Evolutionary conservation across 441 rosid species (phyloP).

Genomic region (Brassica balearica): DNA sequence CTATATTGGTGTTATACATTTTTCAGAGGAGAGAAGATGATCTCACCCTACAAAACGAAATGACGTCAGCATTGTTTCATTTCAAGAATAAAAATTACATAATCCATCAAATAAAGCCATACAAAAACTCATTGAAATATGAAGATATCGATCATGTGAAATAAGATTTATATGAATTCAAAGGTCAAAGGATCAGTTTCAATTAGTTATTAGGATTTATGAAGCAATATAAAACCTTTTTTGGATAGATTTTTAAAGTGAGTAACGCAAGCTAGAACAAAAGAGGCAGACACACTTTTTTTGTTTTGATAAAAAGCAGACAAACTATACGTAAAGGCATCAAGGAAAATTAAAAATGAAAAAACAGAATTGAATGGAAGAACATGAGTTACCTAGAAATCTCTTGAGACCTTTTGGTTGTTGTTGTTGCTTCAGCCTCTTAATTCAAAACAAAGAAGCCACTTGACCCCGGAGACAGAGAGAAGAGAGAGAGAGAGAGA

Average conservation of each 20-base stretch:
- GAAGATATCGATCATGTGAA: not conserved
- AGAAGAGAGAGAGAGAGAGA: not conserved
- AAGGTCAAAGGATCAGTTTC: not conserved
- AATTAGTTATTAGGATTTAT: not conserved
- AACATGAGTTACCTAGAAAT: conserved; percentile 14
- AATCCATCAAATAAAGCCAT: conserved; percentile 2
- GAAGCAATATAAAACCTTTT: not conserved
- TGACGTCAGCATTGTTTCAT: not conserved
- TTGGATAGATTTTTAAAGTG: not conserved
- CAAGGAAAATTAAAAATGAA: not conserved
- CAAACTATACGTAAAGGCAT: not conserved
- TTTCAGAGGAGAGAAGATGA: conserved; percentile 1
- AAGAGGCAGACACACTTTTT: not conserved
- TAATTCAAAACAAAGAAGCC: conserved; percentile 29
- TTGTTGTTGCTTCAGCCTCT: conserved; percentile 1
- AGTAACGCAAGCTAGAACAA: not conserved
- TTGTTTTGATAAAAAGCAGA: not conserved
- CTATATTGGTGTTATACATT: conserved; percentile 12
- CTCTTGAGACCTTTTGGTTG: conserved; percentile 1
- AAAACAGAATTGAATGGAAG: conserved; percentile 5
- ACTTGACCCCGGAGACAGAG: conserved; percentile 14
- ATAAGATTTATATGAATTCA: conserved; percentile 20
- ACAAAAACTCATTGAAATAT: not conserved
- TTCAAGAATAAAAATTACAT: conserved; percentile 11
- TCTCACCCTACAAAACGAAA: conserved; percentile 25